A percentile compares a stretch with the other conserved stretches of the same genome.
Conservation (phyloP, 352 stramenopile genomes). For the Pythium biforme region DNA sequence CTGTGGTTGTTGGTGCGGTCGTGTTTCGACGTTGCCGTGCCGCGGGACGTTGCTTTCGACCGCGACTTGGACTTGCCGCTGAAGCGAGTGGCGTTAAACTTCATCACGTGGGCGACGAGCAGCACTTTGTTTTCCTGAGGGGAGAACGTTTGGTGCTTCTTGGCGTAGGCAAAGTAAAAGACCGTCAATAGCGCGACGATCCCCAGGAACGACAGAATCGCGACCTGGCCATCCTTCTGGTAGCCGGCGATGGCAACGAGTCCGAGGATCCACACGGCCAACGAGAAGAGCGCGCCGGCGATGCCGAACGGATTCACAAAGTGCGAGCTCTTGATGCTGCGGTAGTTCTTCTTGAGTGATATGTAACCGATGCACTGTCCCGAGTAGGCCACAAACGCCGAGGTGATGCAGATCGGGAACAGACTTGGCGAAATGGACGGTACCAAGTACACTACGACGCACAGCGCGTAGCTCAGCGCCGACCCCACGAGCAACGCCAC, state of each 20-base stretch:
- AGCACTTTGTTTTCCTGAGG: slow-evolving; percentile 29
- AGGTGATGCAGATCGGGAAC: slow-evolving; percentile 26
- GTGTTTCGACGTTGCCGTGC: background rate
- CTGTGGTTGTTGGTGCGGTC: slow-evolving; percentile 3
- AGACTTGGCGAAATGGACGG: slow-evolving; percentile 4
- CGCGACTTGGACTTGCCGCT: slow-evolving; percentile 13
- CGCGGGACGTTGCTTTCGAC: background rate
- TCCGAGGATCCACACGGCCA: slow-evolving; percentile 18
- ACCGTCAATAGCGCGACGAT: slow-evolving; percentile 12
- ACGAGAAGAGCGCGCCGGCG: slow-evolving; percentile 14
- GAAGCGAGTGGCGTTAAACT: slow-evolving; percentile 21
- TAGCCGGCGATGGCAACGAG: slow-evolving; percentile 12
- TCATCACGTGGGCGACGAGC: slow-evolving; percentile 22
- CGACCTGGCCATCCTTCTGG: slow-evolving; percentile 17
- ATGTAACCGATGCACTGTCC: slow-evolving; percentile 35
- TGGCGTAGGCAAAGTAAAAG: slow-evolving; percentile 24
- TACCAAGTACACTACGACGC: slow-evolving; percentile 24
- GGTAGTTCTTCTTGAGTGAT: slow-evolving; percentile 26
- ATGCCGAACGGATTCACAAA: slow-evolving; percentile 25
- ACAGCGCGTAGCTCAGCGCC: slow-evolving; percentile 22
- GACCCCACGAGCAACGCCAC: slow-evolving; percentile 15
- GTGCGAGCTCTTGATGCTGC: slow-evolving; percentile 16
- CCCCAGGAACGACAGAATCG: slow-evolving; percentile 12
- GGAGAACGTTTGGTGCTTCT: slow-evolving; percentile 28
- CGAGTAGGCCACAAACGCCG: slow-evolving; percentile 26